Conservation (phyloP, 371 early-diverging fungal genomes). For the Amoeboaphelidium occidentale region DNA sequence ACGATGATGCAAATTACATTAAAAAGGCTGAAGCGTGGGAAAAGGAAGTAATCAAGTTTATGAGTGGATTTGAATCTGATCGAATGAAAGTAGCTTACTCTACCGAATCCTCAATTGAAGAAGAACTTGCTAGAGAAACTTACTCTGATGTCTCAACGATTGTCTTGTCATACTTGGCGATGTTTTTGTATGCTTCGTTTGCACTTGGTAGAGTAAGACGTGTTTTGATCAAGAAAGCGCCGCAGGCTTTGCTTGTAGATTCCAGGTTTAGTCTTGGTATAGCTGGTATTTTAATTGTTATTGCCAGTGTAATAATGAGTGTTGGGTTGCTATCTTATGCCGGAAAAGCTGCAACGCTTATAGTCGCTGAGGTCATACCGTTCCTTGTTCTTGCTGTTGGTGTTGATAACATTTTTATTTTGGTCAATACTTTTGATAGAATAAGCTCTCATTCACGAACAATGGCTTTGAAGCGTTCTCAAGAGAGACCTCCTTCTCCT, state of each 20-base stretch:
- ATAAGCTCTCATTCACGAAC: not conserved
- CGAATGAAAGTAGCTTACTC: slow-evolving; percentile 32
- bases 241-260: slow-evolving; percentile 27
- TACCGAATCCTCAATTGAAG: slow-evolving; percentile 39
- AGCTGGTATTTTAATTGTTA: slow-evolving; percentile 38
- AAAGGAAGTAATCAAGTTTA: slow-evolving; percentile 15
- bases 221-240: slow-evolving; percentile 8
- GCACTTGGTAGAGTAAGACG: slow-evolving; percentile 20
- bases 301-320: slow-evolving; percentile 36
- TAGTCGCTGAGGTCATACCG: slow-evolving; percentile 55
- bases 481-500: too few relatives aligned
- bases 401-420: slow-evolving; percentile 51
- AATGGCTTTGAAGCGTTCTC: not conserved
- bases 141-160: slow-evolving; percentile 31
- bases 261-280: slow-evolving; percentile 39
- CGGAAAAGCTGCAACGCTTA: slow-evolving; percentile 36
- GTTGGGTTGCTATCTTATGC: slow-evolving; percentile 38
- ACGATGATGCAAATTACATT: slow-evolving; percentile 12
- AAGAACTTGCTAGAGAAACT: slow-evolving; percentile 16
- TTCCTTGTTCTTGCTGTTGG: slow-evolving; percentile 54
- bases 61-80: slow-evolving; percentile 15
- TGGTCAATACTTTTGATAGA: slow-evolving; percentile 36
- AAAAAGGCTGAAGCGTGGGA: slow-evolving; percentile 36
- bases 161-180: slow-evolving; percentile 32
- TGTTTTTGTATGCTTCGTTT: slow-evolving; percentile 45